Percentiles rank a stretch among this genome's conserved stretches.
These are phyloP conservation scores for Aspergillus fijiensis DNA, from an alignment of 2,329 filamentous ascomycete genomes.

Conservation along the genomic window DNA sequence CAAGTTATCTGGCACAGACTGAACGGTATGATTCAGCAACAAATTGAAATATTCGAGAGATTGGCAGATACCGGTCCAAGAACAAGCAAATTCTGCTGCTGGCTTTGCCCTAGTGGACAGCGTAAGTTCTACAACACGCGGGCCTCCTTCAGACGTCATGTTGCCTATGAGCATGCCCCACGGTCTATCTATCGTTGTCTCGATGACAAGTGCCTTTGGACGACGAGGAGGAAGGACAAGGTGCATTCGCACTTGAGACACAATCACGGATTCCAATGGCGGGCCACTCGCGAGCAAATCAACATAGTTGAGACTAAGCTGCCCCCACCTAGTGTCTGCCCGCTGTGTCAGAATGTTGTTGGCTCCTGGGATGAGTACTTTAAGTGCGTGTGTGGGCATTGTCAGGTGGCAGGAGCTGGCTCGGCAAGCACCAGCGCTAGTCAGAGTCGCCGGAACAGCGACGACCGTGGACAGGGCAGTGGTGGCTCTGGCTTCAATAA, in stretches of 20 bases:
- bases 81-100: conserved; percentile 2
- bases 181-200: conserved; percentile 8
- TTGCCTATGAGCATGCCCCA: conserved; percentile 6
- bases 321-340: conserved; percentile 3
- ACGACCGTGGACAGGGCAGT: conserved; percentile 3
- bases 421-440: conserved; percentile 7
- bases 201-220: not conserved
- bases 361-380: conserved; percentile 15
- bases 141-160: conserved; percentile 16
- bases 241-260: conserved; percentile 7
- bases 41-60: not conserved
- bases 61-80: not conserved
- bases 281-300: not conserved
- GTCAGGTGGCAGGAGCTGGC: conserved; percentile 5
- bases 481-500: conserved; percentile 4
- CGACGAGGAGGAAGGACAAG: conserved; percentile 13
- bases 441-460: conserved; percentile 13
- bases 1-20: not conserved
- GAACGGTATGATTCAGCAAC: conserved; percentile 5
- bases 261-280: not conserved
- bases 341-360: conserved; percentile 7
- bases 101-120: not conserved
- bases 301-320: not conserved
- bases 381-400: conserved; percentile 15
- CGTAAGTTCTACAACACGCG: not conserved